These are phyloP conservation scores for Ligustrum vulgare DNA, from an alignment of 257 asterid genomes.

Conservation along the genomic window DNA sequence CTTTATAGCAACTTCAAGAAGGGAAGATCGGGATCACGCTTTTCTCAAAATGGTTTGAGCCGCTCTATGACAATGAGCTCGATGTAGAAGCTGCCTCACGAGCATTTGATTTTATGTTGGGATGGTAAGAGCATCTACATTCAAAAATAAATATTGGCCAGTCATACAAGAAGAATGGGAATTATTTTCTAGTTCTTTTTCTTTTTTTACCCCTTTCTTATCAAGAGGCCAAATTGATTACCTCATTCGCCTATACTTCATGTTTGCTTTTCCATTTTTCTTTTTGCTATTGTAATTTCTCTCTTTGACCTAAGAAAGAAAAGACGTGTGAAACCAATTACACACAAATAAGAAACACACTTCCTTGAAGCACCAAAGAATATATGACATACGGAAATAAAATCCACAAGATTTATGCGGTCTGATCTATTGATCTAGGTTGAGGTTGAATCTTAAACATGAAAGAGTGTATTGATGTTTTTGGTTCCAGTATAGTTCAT, in stretches of 20 bases:
- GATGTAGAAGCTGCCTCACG: not conserved
- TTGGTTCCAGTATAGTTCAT: not conserved
- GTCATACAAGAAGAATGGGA: not conserved
- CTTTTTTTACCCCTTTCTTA: not conserved
- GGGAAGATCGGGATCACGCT: constrained; percentile 46
- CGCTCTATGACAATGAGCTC: constrained; percentile 30
- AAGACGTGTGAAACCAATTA: not conserved
- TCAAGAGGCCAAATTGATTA: not conserved
- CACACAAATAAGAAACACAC: not conserved
- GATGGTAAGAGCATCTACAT: constrained; percentile 23
- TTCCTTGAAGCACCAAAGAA: not conserved
- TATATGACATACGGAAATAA: not conserved
- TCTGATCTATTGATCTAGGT: not conserved
- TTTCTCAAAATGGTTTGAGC: constrained; percentile 52
- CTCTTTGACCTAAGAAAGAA: not conserved
- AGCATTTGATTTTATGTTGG: constrained; percentile 26
- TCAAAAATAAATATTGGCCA: not conserved
- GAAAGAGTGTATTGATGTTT: not conserved
- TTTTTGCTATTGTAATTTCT: not conserved
- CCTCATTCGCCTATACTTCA: not conserved
- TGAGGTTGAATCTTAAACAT: not conserved
- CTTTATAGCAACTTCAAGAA: not conserved
- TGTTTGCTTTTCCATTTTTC: not conserved
- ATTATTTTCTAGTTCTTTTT: not conserved
- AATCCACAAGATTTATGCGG: not conserved